phyloP scores from a whole-genome alignment of 164 flowering plant species.

The Magnolia kwangsiensis region DNA sequence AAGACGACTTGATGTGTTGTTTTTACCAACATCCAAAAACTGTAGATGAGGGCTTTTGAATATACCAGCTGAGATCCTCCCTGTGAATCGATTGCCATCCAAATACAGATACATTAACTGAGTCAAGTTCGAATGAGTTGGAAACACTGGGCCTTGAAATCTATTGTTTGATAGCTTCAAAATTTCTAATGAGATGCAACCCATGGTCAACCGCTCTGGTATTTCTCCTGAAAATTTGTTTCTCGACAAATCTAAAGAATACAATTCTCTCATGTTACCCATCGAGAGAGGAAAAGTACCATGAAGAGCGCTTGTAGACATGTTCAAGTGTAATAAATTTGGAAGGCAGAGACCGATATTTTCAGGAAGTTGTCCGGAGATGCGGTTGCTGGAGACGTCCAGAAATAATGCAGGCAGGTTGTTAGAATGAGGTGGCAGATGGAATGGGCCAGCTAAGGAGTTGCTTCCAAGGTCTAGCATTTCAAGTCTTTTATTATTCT shows the following conservation, averaged over 20 bases:
- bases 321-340: not conserved
- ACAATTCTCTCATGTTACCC: slow-evolving; percentile 5
- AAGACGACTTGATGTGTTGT: no score
- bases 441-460: not conserved
- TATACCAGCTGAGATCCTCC: not conserved
- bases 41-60: not conserved
- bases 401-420: not conserved
- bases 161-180: no score
- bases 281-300: slow-evolving; percentile 10
- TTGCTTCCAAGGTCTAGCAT: not conserved
- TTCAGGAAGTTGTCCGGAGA: not conserved
- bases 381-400: not conserved
- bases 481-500: slow-evolving; percentile 5
- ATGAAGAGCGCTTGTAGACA: slow-evolving; percentile 5
- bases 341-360: not conserved
- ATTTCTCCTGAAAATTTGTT: slow-evolving; percentile 8
- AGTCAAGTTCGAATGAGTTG: not conserved
- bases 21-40: no score
- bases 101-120: not conserved
- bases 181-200: not conserved
- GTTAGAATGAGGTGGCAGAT: no score
- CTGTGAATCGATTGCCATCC: not conserved
- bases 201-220: slow-evolving; percentile 9
- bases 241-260: slow-evolving; percentile 5
- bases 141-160: not conserved